These are phyloP conservation scores for Aschersonia sp. DNA, from an alignment of 2,329 filamentous ascomycete species.

Conservation along the genomic window DNA sequence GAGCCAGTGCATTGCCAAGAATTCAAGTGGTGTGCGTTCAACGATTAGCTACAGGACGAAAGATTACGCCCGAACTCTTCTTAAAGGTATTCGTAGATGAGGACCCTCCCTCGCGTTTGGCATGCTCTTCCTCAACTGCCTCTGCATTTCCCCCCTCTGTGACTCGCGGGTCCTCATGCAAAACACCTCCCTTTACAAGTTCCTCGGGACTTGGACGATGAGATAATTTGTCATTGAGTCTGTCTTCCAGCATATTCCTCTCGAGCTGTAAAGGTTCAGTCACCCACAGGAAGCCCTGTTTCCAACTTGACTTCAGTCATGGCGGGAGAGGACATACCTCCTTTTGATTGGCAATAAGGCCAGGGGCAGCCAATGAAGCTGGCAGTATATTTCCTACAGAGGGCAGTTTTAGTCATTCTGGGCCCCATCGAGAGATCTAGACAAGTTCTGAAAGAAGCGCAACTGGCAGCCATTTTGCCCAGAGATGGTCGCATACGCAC, in stretches of 20 bases:
- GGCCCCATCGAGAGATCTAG: background rate
- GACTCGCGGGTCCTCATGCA: constrained; percentile 53
- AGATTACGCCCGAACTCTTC: no score
- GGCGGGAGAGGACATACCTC: constrained; percentile 31
- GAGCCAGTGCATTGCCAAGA: no score
- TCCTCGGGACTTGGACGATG: constrained; percentile 62
- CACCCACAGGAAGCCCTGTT: no score
- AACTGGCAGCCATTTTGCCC: background rate
- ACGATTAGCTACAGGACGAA: no score
- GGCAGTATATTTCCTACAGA: constrained; percentile 74
- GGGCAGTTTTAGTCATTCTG: background rate
- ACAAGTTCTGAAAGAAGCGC: no score
- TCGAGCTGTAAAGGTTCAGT: constrained; percentile 38
- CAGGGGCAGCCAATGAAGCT: constrained; percentile 60
- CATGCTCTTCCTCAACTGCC: constrained; percentile 49
- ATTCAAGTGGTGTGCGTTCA: no score
- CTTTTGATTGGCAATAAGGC: constrained; percentile 64
- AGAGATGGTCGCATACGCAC: constrained; percentile 30
- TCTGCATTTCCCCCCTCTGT: constrained; percentile 42
- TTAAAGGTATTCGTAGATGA: constrained; percentile 14
- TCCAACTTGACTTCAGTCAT: no score
- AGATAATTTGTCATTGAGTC: constrained; percentile 73
- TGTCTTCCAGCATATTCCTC: constrained; percentile 77
- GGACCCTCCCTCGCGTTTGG: constrained; percentile 47
- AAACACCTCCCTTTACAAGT: constrained; percentile 64